Conservation (phyloP, 1,284 basidiomycete species). For the Afroboletus lepidellus region DNA sequence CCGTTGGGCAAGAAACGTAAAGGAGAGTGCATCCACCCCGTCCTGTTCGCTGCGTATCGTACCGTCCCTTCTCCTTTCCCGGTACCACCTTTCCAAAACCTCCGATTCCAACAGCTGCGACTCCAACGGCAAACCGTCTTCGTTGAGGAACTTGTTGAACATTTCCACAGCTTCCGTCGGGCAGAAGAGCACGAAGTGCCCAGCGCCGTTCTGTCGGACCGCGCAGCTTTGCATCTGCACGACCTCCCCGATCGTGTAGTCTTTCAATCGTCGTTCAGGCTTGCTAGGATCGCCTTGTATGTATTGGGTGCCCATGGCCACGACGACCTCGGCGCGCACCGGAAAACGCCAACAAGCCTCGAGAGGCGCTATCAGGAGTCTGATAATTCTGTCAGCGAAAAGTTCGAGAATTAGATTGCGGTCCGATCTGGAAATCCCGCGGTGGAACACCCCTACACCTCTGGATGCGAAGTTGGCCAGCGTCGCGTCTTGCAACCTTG, state of each 20-base stretch:
- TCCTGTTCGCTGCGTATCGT: constrained; percentile 60
- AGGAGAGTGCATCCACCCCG: constrained; percentile 73
- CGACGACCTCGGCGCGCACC: constrained; percentile 75
- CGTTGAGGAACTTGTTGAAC: constrained; percentile 77
- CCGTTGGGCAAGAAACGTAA: constrained; percentile 78
- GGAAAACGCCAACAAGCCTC: constrained; percentile 88
- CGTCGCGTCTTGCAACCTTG: constrained; percentile 61
- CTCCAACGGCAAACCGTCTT: constrained; percentile 88
- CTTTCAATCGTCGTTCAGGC: constrained; percentile 67
- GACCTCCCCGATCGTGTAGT: constrained; percentile 82
- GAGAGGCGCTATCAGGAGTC: constrained; percentile 81
- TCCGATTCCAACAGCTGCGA: constrained; percentile 66
- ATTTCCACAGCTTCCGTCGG: constrained; percentile 80
- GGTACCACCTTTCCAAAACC: constrained; percentile 55
- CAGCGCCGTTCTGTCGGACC: constrained; percentile 58
- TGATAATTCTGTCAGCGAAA: constrained; percentile 78
- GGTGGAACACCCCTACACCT: constrained; percentile 88
- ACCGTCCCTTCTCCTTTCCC: constrained; percentile 38
- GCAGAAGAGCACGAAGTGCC: constrained; percentile 84
- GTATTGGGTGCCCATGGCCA: constrained; percentile 94
- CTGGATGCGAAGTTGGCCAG: constrained; percentile 80
- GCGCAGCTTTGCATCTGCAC: constrained; percentile 91
- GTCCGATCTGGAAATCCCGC: constrained; percentile 70
- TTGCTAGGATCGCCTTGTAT: constrained; percentile 49
- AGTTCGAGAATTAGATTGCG: constrained; percentile 80